Percentiles rank a stretch among this genome's conserved stretches.
Evolutionary conservation across 805 yeast genomes (phyloP).

Genomic region (Hanseniaspora vineae): DNA sequence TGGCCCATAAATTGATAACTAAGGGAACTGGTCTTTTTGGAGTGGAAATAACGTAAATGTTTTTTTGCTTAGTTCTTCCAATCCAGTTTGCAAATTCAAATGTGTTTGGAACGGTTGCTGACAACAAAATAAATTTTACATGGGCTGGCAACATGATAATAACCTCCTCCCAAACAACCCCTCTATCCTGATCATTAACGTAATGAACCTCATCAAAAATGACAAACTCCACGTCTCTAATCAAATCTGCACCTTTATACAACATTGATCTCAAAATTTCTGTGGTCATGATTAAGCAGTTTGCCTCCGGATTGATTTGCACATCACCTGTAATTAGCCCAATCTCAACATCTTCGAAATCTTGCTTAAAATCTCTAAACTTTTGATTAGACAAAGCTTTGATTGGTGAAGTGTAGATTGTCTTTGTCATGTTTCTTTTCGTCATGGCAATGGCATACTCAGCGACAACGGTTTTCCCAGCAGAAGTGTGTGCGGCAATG

Average conservation of each 20-base stretch:
- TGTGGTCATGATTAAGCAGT: slow-evolving; percentile 97
- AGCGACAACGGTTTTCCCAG: slow-evolving; percentile 95
- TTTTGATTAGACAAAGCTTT: slow-evolving; percentile 92
- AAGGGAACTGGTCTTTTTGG: slow-evolving; percentile 95
- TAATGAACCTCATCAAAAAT: slow-evolving; percentile 97
- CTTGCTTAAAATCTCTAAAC: slow-evolving; percentile 81
- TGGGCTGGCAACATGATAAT: slow-evolving; percentile 91
- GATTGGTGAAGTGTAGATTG: slow-evolving; percentile 89
- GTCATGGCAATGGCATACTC: slow-evolving; percentile 96
- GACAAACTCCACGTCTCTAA: slow-evolving; percentile 99
- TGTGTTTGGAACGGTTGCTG: slow-evolving; percentile 96
- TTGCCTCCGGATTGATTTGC: slow-evolving; percentile 95
- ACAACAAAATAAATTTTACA: slow-evolving; percentile 83
- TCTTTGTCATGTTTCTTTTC: slow-evolving; percentile 81
- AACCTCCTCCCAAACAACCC: slow-evolving; percentile 99
- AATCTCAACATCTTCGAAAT: slow-evolving; percentile 69
- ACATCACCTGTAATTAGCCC: slow-evolving; percentile 99
- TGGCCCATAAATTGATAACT: slow-evolving; percentile 79
- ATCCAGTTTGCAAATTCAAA: slow-evolving; percentile 99
- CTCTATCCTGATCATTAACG: slow-evolving; percentile 95
- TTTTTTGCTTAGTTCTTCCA: slow-evolving; percentile 88
- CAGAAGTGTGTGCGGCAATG: slow-evolving; percentile 96
- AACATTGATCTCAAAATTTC: slow-evolving; percentile 95
- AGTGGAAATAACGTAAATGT: slow-evolving; percentile 91
- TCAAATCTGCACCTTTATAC: slow-evolving; percentile 92